These are phyloP conservation scores for Gentiana dahurica DNA, from an alignment of 257 asterid species.

Conservation along the genomic window DNA sequence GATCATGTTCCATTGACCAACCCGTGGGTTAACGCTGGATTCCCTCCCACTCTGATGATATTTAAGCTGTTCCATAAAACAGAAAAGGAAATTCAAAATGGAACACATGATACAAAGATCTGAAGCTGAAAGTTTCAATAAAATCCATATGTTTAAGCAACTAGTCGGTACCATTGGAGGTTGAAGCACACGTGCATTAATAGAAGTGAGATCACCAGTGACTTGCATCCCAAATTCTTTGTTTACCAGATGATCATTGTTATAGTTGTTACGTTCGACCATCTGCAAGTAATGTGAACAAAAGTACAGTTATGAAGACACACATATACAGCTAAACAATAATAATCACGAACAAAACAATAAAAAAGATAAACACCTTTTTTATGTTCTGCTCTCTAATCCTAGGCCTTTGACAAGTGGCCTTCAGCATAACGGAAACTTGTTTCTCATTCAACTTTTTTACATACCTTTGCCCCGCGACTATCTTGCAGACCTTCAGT, in stretches of 20 bases:
- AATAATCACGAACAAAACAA: neutral
- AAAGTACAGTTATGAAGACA: neutral
- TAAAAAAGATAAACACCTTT: slow-evolving; percentile 16
- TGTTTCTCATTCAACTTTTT: slow-evolving; percentile 50
- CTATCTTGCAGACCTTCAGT: slow-evolving; percentile 43
- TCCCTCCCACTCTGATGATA: slow-evolving; percentile 50
- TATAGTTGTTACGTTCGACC: slow-evolving; percentile 28
- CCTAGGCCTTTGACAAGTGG: slow-evolving; percentile 64
- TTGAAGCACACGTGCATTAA: slow-evolving; percentile 71
- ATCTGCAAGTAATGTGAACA: slow-evolving; percentile 26
- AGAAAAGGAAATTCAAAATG: neutral
- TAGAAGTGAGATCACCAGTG: slow-evolving; percentile 22
- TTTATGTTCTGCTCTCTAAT: slow-evolving; percentile 20
- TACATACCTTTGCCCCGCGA: slow-evolving; percentile 49
- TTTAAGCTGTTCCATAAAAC: slow-evolving; percentile 33
- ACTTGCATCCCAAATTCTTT: slow-evolving; percentile 57
- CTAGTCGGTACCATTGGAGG: slow-evolving; percentile 45
- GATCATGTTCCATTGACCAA: slow-evolving; percentile 89
- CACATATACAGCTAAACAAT: neutral
- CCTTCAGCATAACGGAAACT: slow-evolving; percentile 50
- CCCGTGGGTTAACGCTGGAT: slow-evolving; percentile 31
- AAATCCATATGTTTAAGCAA: neutral
- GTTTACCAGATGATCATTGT: slow-evolving; percentile 12
- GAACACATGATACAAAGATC: neutral
- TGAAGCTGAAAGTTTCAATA: neutral